Percentiles rank a stretch among this genome's conserved stretches.
Conservation (phyloP, 306 rosid genomes). For the Boehmeria nivea region DNA sequence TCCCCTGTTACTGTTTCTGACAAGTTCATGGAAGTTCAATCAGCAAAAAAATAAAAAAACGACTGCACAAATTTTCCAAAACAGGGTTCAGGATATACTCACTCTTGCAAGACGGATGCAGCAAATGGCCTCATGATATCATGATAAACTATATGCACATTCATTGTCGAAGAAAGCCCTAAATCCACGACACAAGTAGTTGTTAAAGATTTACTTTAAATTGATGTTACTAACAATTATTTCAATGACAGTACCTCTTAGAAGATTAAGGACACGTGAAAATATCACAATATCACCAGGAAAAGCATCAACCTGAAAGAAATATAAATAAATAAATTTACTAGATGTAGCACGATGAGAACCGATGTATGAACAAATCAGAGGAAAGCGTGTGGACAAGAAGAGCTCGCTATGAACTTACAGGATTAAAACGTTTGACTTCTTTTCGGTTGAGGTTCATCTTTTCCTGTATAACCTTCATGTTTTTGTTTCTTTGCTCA, state of each 20-base stretch:
- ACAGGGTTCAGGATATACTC: constrained; percentile 29
- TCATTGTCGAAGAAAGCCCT: constrained; percentile 92
- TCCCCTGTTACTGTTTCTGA: constrained; percentile 56
- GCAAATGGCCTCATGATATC: constrained; percentile 99
- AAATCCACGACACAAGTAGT: constrained; percentile 30
- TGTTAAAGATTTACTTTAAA: constrained; percentile 15
- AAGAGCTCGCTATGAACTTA: constrained; percentile 38
- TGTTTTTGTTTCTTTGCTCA: constrained; percentile 67
- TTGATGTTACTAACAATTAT: background rate
- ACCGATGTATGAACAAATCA: constrained; percentile 13
- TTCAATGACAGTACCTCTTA: constrained; percentile 60
- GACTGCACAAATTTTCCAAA: background rate
- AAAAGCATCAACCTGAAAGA: constrained; percentile 87
- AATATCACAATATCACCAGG: constrained; percentile 98
- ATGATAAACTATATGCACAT: constrained; percentile 67
- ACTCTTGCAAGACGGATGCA: constrained; percentile 82
- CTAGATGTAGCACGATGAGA: constrained; percentile 10
- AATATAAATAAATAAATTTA: background rate
- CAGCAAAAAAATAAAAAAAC: constrained; percentile 28
- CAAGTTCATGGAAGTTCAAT: constrained; percentile 25
- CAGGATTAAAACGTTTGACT: constrained; percentile 91
- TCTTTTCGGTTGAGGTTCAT: constrained; percentile 75
- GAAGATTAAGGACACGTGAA: constrained; percentile 91
- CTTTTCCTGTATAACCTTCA: constrained; percentile 83
- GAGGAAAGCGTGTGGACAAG: constrained; percentile 15